These are phyloP conservation scores for Avicennia marina DNA, from an alignment of 257 asterid species.

Conservation along the genomic window DNA sequence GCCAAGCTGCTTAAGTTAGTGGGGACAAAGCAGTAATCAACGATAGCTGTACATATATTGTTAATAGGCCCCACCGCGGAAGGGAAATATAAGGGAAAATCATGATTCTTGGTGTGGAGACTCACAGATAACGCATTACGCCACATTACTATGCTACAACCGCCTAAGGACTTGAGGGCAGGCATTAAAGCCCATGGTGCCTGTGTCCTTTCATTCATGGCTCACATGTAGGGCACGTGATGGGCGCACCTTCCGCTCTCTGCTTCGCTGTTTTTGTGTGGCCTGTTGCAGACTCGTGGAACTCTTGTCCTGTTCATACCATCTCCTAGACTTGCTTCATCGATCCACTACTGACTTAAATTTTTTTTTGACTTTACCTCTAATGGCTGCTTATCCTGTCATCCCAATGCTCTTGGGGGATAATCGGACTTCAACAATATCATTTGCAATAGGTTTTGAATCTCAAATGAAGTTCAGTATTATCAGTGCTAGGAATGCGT, in stretches of 20 bases:
- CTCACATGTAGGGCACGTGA: conserved; percentile 49
- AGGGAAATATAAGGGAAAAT: conserved; percentile 13
- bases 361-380: too few relatives aligned
- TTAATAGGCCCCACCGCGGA: conserved; percentile 41
- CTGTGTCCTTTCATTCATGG: conserved; percentile 14
- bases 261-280: too few relatives aligned
- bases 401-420: too few relatives aligned
- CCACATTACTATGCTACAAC: conserved; percentile 16
- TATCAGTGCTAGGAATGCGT: too few relatives aligned
- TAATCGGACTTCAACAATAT: too few relatives aligned
- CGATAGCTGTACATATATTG: conserved; percentile 45
- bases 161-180: conserved; percentile 16
- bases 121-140: not conserved
- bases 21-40: conserved; percentile 68
- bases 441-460: too few relatives aligned
- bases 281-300: too few relatives aligned
- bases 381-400: too few relatives aligned
- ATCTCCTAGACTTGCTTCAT: too few relatives aligned
- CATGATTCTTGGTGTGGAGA: conserved; percentile 26
- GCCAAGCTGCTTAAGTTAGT: conserved; percentile 53
- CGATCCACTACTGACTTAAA: too few relatives aligned
- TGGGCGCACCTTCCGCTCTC: conserved; percentile 2
- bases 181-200: conserved; percentile 49
- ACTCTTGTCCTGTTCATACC: too few relatives aligned
- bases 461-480: too few relatives aligned